Evolutionary conservation across 495 filamentous ascomycete genomes (phyloP).

Genomic region (Copromyces sp.): DNA sequence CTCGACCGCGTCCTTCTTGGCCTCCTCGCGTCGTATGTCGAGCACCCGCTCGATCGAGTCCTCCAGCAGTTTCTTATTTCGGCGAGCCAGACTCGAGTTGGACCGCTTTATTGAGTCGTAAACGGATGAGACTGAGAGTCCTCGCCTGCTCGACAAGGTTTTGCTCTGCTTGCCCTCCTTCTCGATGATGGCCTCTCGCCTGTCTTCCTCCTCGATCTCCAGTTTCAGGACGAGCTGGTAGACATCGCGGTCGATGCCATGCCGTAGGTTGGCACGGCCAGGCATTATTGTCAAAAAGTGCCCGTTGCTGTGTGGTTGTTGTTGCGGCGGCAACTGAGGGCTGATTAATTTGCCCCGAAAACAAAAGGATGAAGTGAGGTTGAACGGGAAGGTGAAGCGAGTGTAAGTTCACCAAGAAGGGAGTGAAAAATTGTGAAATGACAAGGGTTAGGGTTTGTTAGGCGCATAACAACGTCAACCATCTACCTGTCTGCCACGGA

Average conservation of each 20-base stretch:
- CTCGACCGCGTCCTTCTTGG: conserved; percentile 42
- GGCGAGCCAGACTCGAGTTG: conserved; percentile 73
- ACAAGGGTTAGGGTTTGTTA: not conserved
- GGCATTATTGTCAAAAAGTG: conserved; percentile 3
- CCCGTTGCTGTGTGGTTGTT: not conserved
- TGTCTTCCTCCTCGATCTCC: conserved; percentile 37
- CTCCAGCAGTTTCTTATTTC: conserved; percentile 69
- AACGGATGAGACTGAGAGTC: conserved; percentile 50
- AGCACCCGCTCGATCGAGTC: conserved; percentile 81
- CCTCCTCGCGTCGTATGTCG: conserved; percentile 58
- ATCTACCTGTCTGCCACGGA: not conserved
- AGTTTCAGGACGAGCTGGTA: conserved; percentile 69
- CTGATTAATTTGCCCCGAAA: not conserved
- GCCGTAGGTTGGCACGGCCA: conserved; percentile 10
- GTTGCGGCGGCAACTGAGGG: not conserved
- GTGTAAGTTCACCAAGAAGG: not conserved
- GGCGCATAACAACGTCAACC: not conserved
- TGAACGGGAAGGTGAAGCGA: not conserved
- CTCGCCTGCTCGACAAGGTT: not conserved
- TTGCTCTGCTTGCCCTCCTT: conserved; percentile 1
- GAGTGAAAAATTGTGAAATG: not conserved
- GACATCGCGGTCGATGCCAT: conserved; percentile 36
- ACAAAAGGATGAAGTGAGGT: not conserved
- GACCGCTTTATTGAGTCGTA: conserved; percentile 72
- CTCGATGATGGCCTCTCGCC: conserved; percentile 10